These are phyloP conservation scores for Exophiala phaeomuriformis DNA, from an alignment of 2,329 filamentous ascomycete species.

Conservation along the genomic window DNA sequence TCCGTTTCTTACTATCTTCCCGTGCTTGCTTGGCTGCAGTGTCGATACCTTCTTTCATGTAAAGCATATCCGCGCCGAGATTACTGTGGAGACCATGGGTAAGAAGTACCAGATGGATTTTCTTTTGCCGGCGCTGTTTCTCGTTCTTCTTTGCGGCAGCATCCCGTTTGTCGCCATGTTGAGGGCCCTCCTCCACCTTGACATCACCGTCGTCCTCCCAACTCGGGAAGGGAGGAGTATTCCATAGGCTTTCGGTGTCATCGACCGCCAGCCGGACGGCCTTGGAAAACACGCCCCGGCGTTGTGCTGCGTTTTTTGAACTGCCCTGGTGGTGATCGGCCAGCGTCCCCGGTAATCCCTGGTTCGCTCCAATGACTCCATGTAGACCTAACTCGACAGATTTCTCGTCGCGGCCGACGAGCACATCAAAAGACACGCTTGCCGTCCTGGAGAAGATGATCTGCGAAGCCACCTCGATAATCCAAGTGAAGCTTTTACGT, in stretches of 20 bases:
- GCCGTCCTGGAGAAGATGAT: slow-evolving; percentile 89
- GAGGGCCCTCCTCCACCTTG: slow-evolving; percentile 24
- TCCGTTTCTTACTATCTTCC: slow-evolving; percentile 58
- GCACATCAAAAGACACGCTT: slow-evolving; percentile 76
- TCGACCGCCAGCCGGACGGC: slow-evolving; percentile 73
- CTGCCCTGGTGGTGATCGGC: slow-evolving; percentile 66
- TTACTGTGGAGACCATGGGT: slow-evolving; percentile 97
- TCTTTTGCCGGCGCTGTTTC: slow-evolving; percentile 56
- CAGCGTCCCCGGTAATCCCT: slow-evolving; percentile 59
- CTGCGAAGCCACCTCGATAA: slow-evolving; percentile 86
- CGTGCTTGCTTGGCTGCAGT: slow-evolving; percentile 67
- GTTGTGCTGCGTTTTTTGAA: slow-evolving; percentile 46
- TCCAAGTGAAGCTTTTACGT: slow-evolving; percentile 64
- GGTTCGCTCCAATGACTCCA: slow-evolving; percentile 46
- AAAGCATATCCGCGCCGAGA: slow-evolving; percentile 91
- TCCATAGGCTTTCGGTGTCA: slow-evolving; percentile 86
- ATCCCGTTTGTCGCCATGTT: slow-evolving; percentile 20
- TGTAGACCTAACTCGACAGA: slow-evolving; percentile 63
- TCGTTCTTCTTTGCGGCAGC: slow-evolving; percentile 23
- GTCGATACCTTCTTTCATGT: slow-evolving; percentile 95
- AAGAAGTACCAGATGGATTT: slow-evolving; percentile 80
- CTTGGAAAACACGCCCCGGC: slow-evolving; percentile 73
- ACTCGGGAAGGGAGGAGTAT: slow-evolving; percentile 73
- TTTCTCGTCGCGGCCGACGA: slow-evolving; percentile 78
- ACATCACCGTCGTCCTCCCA: slow-evolving; percentile 41